Evolutionary conservation across 2,329 filamentous ascomycete genomes (phyloP), one percentile per base, ranked within the genome.

Genomic region (Fusarium dlaminii): DNA sequence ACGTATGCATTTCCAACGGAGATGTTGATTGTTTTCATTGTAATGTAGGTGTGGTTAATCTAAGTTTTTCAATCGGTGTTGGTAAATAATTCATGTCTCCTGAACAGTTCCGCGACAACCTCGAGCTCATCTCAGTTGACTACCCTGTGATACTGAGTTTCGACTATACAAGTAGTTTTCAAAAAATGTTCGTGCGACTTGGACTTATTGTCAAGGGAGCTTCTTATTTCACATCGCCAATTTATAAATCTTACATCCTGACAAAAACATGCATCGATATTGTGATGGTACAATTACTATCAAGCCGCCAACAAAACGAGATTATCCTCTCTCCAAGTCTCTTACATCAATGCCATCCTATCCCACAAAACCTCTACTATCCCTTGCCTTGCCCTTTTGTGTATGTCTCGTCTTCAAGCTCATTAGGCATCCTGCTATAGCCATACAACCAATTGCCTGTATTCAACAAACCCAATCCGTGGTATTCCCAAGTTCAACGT

Each of bases 251-350:
- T 12, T 32, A 30, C 11, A 32, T 12, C 34, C 12, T 8, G 27
- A 27, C 36, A 56, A 43, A 34, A 30, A 56, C n/a, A 62, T 65
- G 37, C 48, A 63, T 63, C 34, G 60, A 57, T 65, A 30, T 51
- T 59, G 49, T 66, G 60, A 59, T 72, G 36, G 42, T 72, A 62
- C 55, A 74, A 69, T 74, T 74, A 72, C 59, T 72, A 62, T 42
- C 59, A 59, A 36, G 30, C 42, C 30, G 36, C 36, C 57, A 39
- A 65, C 64, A 49, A 62, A 40, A 66, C 40, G 55, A 43, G 62
- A 56, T 43, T 43, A 42, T 40, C 34, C 39, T 57, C 43, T 49
- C 63, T 63, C 49, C 57, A 51, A 40, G 42, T 32, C 48, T 63
- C 58, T 55, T n/a, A 60, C 29, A 39, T 66, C 51, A 49, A 46